Evolutionary conservation across 2,329 filamentous ascomycete genomes (phyloP).

Genomic region (Neofusicoccum umdonicola): DNA sequence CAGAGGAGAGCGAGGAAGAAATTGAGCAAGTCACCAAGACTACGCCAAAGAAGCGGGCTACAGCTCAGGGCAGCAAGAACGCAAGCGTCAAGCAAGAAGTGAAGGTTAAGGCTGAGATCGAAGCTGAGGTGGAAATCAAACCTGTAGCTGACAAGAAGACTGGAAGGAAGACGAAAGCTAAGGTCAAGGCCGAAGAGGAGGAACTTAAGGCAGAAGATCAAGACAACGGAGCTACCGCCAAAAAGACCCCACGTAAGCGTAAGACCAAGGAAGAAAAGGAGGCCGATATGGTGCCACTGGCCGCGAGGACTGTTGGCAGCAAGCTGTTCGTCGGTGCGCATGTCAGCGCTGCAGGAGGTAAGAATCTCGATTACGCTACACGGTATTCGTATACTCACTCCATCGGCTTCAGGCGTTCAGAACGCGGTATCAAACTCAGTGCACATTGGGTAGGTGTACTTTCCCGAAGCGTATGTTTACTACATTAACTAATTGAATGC

Average conservation of each 20-base stretch:
- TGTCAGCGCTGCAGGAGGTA: slow-evolving; percentile 84
- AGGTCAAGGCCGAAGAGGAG: slow-evolving; percentile 6
- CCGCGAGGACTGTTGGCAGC: slow-evolving; percentile 65
- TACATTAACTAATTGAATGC: slow-evolving; percentile 25
- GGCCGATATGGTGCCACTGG: slow-evolving; percentile 61
- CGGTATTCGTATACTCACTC: background rate
- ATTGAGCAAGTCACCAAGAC: background rate
- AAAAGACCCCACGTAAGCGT: slow-evolving; percentile 42
- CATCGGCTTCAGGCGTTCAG: slow-evolving; percentile 66
- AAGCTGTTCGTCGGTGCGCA: slow-evolving; percentile 90
- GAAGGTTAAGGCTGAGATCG: slow-evolving; percentile 17
- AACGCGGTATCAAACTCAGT: slow-evolving; percentile 77
- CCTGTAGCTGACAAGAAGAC: slow-evolving; percentile 15
- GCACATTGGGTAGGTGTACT: slow-evolving; percentile 61
- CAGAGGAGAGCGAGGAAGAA: slow-evolving; percentile 12
- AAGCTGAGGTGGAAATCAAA: slow-evolving; percentile 19
- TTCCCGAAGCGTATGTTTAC: background rate
- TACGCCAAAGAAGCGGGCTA: background rate
- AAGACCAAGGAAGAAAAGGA: slow-evolving; percentile 59
- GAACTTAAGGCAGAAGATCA: background rate
- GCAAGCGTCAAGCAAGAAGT: slow-evolving; percentile 23
- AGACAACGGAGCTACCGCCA: slow-evolving; percentile 15
- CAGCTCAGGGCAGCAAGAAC: slow-evolving; percentile 18
- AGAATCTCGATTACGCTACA: slow-evolving; percentile 24
- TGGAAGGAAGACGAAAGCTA: slow-evolving; percentile 11